These are phyloP conservation scores for Helicostylum pulchrum DNA, from an alignment of 192 early-diverging fungal genomes.

Conservation along the genomic window DNA sequence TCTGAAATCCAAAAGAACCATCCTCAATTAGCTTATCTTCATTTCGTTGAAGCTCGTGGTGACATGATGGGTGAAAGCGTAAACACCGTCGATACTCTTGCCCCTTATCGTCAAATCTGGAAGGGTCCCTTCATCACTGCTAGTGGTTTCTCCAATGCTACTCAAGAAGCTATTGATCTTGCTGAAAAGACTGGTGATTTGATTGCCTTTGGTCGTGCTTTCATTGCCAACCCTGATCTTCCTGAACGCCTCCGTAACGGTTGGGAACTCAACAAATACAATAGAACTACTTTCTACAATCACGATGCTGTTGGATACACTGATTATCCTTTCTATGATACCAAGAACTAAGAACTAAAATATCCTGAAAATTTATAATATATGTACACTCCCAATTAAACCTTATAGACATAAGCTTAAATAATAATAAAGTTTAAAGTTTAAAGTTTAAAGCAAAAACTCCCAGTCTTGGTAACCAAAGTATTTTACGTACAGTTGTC, in stretches of 20 bases:
- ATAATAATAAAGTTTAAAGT: too few species aligned
- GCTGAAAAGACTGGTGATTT: constrained; percentile 14
- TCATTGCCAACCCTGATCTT: constrained; percentile 39
- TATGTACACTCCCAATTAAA: too few species aligned
- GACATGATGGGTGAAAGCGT: constrained; percentile 29
- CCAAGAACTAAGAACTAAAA: too few species aligned
- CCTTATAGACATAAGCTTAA: too few species aligned
- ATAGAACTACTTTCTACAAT: constrained; percentile 26
- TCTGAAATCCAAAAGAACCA: constrained; percentile 23
- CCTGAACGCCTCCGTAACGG: constrained; percentile 23
- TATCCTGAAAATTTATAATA: too few species aligned
- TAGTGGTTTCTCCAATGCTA: constrained; percentile 15
- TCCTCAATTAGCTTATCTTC: constrained; percentile 34
- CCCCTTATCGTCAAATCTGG: constrained; percentile 22
- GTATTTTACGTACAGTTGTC: too few species aligned
- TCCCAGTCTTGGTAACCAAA: too few species aligned
- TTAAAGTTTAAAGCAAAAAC: too few species aligned
- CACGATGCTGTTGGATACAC: constrained; percentile 20
- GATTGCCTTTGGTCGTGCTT: constrained; percentile 32
- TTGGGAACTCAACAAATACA: constrained; percentile 22
- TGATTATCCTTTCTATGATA: constrained; percentile 27
- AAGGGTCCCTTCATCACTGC: constrained; percentile 24
- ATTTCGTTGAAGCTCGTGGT: constrained; percentile 29
- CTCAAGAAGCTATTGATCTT: not conserved
- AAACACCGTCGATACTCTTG: constrained; percentile 35